Conservation (phyloP, 1,139 yeast genomes). For the Diutina sp. region DNA sequence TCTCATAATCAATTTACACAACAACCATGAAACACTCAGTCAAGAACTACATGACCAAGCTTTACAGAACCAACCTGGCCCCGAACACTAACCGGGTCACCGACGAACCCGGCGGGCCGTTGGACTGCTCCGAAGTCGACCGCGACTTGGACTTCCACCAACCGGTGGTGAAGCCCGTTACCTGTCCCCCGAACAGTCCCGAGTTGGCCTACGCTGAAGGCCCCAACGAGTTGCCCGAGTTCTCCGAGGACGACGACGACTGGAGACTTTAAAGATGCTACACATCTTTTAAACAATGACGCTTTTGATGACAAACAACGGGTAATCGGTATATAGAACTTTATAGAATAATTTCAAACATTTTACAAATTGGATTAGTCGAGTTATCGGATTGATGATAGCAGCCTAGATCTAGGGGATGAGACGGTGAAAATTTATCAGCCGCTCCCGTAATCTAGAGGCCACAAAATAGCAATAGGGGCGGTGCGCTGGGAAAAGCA, state of each 20-base stretch:
- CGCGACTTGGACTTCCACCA: background rate
- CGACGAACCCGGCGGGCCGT: background rate
- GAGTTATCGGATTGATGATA: no score
- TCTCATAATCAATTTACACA: no score
- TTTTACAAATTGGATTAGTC: background rate
- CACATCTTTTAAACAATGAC: background rate
- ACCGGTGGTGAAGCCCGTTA: background rate
- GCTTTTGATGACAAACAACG: background rate
- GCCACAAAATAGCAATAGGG: background rate
- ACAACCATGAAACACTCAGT: background rate
- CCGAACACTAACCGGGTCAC: background rate
- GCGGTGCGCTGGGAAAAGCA: background rate
- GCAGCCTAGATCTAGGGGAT: no score
- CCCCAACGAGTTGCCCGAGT: background rate
- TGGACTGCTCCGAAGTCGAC: background rate
- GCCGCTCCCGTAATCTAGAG: background rate
- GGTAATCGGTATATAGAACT: background rate
- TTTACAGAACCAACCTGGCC: background rate
- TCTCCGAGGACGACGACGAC: background rate
- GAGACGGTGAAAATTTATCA: background rate
- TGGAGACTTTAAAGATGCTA: background rate
- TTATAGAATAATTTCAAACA: background rate
- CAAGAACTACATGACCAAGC: background rate
- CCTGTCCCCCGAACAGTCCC: background rate
- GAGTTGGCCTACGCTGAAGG: background rate